Evolutionary conservation across 768 basidiomycete genomes (phyloP).

Genomic region (Suillus americanus): DNA sequence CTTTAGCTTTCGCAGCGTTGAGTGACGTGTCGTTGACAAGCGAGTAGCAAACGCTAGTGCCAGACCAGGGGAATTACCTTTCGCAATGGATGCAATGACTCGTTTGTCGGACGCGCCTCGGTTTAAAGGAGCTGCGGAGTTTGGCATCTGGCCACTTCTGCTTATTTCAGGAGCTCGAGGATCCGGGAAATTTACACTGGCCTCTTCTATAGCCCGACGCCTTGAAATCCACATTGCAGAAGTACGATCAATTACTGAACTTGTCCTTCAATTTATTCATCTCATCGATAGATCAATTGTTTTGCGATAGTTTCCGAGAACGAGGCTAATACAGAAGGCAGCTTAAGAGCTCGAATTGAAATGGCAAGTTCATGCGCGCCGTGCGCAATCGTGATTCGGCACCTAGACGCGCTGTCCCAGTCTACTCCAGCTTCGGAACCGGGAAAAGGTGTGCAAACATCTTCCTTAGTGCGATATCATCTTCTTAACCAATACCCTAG

Average conservation of each 20-base stretch:
- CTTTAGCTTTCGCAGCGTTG: background rate
- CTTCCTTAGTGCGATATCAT: background rate
- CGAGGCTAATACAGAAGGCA: slow-evolving; percentile 71
- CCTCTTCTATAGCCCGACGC: slow-evolving; percentile 51
- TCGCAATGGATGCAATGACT: slow-evolving; percentile 46
- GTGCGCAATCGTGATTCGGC: slow-evolving; percentile 77
- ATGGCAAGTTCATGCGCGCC: slow-evolving; percentile 79
- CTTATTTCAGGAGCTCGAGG: slow-evolving; percentile 81
- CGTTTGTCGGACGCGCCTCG: slow-evolving; percentile 63
- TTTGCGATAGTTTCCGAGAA: slow-evolving; percentile 81
- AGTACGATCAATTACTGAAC: slow-evolving; percentile 36
- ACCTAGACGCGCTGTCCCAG: slow-evolving; percentile 77
- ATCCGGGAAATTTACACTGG: slow-evolving; percentile 74
- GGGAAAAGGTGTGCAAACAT: slow-evolving; percentile 52
- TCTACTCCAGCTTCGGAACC: slow-evolving; percentile 63
- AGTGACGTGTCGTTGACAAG: background rate
- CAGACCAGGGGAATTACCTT: background rate
- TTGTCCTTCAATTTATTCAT: background rate
- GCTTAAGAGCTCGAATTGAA: slow-evolving; percentile 70
- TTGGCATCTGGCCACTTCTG: slow-evolving; percentile 66
- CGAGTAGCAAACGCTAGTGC: background rate
- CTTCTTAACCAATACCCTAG: slow-evolving; percentile 35
- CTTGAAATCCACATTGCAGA: slow-evolving; percentile 81
- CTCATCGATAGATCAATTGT: slow-evolving; percentile 68
- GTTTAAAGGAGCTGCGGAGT: slow-evolving; percentile 53